Conservation (phyloP, 225 moss, liverwort and hornwort genomes). For the Pleurozium schreberi region DNA sequence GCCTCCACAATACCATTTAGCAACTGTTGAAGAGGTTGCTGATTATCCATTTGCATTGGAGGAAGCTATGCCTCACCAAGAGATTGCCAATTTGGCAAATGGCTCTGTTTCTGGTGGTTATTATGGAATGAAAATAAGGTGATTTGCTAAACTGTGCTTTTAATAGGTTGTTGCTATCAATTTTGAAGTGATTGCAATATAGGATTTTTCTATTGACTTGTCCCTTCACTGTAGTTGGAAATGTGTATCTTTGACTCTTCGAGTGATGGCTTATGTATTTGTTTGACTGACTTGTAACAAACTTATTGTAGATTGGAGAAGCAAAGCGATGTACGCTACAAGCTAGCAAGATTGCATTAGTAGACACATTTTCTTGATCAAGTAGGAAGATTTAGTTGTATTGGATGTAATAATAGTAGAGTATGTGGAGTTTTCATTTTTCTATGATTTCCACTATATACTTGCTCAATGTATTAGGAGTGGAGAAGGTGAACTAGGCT, state of each 20-base stretch:
- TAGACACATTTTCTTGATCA: neutral
- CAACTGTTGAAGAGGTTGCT: too few relatives aligned
- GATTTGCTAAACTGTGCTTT: neutral
- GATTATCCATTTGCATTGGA: too few relatives aligned
- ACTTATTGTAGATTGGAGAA: neutral
- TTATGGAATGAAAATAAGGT: neutral
- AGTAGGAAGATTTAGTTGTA: neutral
- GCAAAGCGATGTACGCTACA: neutral
- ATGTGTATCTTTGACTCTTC: neutral
- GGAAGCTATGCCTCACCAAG: too few relatives aligned
- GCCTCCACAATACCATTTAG: too few relatives aligned
- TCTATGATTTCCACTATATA: too few relatives aligned
- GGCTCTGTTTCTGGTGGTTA: too few relatives aligned
- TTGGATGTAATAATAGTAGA: too few relatives aligned
- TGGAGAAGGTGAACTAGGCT: too few relatives aligned
- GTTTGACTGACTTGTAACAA: neutral
- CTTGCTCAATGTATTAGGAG: too few relatives aligned
- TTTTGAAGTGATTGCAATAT: neutral
- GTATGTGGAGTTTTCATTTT: too few relatives aligned
- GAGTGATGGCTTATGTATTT: neutral
- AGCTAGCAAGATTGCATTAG: neutral
- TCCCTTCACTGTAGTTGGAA: neutral
- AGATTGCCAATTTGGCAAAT: too few relatives aligned
- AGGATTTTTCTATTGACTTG: neutral
- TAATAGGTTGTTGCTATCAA: neutral